These are phyloP conservation scores for Breynia disticha DNA, from an alignment of 441 rosid genomes.

Conservation along the genomic window DNA sequence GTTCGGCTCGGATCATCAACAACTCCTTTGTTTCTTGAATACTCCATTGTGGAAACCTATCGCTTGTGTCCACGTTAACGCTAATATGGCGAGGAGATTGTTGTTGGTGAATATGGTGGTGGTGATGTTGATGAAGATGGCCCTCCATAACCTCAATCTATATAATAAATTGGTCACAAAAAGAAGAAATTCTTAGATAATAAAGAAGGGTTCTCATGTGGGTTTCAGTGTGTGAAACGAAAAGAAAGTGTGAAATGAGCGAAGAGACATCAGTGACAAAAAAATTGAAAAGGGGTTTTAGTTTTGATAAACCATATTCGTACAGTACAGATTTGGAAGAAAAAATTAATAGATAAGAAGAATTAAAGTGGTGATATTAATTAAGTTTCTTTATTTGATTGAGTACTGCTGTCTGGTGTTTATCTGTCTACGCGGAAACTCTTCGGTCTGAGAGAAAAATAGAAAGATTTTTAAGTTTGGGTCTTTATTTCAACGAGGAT, in stretches of 20 bases:
- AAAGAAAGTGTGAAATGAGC: background rate
- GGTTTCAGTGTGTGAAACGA: background rate
- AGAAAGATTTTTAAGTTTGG: too few species aligned
- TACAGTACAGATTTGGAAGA: constrained; percentile 31
- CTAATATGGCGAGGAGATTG: constrained; percentile 35
- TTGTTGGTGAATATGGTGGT: constrained; percentile 28
- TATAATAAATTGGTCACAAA: background rate
- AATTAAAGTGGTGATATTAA: background rate
- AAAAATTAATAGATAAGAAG: background rate
- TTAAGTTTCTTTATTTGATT: constrained; percentile 18
- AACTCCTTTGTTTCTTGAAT: constrained; percentile 78
- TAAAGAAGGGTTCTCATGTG: background rate
- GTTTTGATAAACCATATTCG: constrained; percentile 20
- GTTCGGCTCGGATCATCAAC: constrained; percentile 60
- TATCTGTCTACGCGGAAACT: constrained; percentile 88
- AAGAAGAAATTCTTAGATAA: constrained; percentile 2
- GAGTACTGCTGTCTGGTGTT: constrained; percentile 23
- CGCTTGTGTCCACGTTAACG: constrained; percentile 36
- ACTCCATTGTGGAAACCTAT: constrained; percentile 97
- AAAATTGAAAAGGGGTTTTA: too few species aligned
- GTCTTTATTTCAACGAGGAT: too few species aligned
- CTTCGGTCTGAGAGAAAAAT: too few species aligned
- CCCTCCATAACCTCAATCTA: constrained; percentile 31
- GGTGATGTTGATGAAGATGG: constrained; percentile 36
- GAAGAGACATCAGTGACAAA: background rate